phyloP scores from a whole-genome alignment of 2,329 filamentous ascomycete species.

The Calonectria leucothoes region DNA sequence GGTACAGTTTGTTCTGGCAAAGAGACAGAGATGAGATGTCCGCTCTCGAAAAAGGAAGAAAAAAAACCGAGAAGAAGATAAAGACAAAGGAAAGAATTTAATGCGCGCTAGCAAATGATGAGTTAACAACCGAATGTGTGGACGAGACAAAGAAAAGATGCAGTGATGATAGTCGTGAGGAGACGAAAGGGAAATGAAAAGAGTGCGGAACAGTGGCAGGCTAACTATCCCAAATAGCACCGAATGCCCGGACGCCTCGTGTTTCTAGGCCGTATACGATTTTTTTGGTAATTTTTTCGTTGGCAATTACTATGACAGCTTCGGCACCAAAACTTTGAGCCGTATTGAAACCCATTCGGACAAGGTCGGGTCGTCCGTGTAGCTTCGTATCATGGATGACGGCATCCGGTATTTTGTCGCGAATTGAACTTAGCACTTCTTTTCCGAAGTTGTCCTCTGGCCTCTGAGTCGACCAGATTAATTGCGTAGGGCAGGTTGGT shows the following conservation, averaged over 20 bases:
- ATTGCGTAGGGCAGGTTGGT: slow-evolving; percentile 62
- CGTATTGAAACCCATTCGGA: slow-evolving; percentile 63
- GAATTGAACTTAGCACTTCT: slow-evolving; percentile 66
- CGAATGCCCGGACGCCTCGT: slow-evolving; percentile 74
- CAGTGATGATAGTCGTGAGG: slow-evolving; percentile 2
- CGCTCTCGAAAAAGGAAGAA: not conserved
- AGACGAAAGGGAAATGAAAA: not conserved
- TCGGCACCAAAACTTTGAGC: slow-evolving; percentile 69
- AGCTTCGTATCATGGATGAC: slow-evolving; percentile 75
- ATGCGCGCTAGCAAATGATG: not conserved
- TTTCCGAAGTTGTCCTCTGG: slow-evolving; percentile 73
- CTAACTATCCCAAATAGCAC: slow-evolving; percentile 76
- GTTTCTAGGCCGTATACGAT: slow-evolving; percentile 77
- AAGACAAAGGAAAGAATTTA: not conserved
- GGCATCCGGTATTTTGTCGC: slow-evolving; percentile 68
- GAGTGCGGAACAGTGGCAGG: slow-evolving; percentile 7
- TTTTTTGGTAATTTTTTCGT: slow-evolving; percentile 73
- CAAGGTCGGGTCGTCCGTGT: slow-evolving; percentile 69
- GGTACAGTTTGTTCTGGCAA: not conserved
- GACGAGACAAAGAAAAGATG: not conserved
- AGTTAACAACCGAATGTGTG: not conserved
- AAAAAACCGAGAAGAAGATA: not conserved
- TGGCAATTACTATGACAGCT: slow-evolving; percentile 80
- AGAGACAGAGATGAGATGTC: not conserved
- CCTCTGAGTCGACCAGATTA: slow-evolving; percentile 76